A percentile compares a stretch with the other conserved stretches of the same genome.
These are phyloP conservation scores for Mucor ambiguus DNA, from an alignment of 371 early-diverging fungal species.

Conservation along the genomic window DNA sequence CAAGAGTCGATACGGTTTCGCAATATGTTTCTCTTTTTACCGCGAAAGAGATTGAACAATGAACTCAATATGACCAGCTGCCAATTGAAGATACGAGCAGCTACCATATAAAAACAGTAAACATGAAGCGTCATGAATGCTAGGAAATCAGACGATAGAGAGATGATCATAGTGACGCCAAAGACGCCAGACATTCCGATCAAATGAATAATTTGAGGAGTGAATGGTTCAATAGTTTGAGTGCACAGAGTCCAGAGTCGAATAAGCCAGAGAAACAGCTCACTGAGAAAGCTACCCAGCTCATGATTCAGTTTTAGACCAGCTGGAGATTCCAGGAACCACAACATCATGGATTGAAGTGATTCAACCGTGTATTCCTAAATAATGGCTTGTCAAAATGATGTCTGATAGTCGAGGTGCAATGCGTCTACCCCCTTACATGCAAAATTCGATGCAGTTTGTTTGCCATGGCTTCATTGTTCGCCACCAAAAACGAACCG, in stretches of 20 bases:
- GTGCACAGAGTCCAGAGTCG: slow-evolving; percentile 80
- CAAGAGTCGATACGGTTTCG: slow-evolving; percentile 92
- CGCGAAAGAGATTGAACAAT: slow-evolving; percentile 91
- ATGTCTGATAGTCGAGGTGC: background rate
- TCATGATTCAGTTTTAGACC: slow-evolving; percentile 95
- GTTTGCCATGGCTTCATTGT: slow-evolving; percentile 60
- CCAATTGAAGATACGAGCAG: slow-evolving; percentile 92
- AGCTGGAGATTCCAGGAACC: slow-evolving; percentile 95
- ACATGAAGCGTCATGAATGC: slow-evolving; percentile 87
- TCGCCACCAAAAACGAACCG: slow-evolving; percentile 71
- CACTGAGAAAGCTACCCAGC: slow-evolving; percentile 88
- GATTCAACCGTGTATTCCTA: slow-evolving; percentile 67
- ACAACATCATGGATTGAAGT: slow-evolving; percentile 76
- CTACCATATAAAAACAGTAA: slow-evolving; percentile 92
- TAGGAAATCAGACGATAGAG: slow-evolving; percentile 81
- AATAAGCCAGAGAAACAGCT: slow-evolving; percentile 92
- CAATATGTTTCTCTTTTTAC: slow-evolving; percentile 90
- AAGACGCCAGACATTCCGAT: slow-evolving; percentile 82
- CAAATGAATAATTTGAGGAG: slow-evolving; percentile 67
- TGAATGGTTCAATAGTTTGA: slow-evolving; percentile 56
- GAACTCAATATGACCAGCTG: slow-evolving; percentile 82
- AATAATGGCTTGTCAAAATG: too few species aligned
- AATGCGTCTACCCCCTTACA: slow-evolving; percentile 31
- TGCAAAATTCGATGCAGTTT: slow-evolving; percentile 57
- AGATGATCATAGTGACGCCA: slow-evolving; percentile 86